Percentiles rank a stretch among this genome's conserved stretches.
Evolutionary conservation across 2,329 filamentous ascomycete genomes (phyloP).

Genomic region (Ascochyta clinopodiicola): DNA sequence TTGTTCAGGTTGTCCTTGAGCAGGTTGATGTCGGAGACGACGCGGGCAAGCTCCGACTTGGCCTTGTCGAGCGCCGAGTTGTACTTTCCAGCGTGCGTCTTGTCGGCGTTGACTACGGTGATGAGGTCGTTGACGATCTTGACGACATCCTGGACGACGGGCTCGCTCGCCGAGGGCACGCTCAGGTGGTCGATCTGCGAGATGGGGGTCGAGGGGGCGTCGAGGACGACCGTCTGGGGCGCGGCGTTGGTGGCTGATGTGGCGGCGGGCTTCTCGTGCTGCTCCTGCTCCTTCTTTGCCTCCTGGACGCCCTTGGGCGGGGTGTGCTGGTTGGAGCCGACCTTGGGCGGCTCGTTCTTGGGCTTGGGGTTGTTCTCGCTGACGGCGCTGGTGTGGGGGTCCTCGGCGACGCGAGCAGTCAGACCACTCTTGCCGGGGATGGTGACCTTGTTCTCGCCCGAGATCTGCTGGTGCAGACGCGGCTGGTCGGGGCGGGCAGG

Average conservation of each 20-base stretch:
- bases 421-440: slow-evolving; percentile 87
- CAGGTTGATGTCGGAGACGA: slow-evolving; percentile 77
- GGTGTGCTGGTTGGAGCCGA: slow-evolving; percentile 26
- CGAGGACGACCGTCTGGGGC: slow-evolving; percentile 12
- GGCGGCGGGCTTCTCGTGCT: slow-evolving; percentile 37
- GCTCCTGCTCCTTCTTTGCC: slow-evolving; percentile 37
- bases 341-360: slow-evolving; percentile 31
- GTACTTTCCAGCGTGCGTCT: slow-evolving; percentile 74
- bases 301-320: slow-evolving; percentile 36
- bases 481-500: slow-evolving; percentile 53
- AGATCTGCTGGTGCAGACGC: slow-evolving; percentile 55
- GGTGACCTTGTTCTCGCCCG: slow-evolving; percentile 72
- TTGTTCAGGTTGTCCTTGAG: slow-evolving; percentile 74
- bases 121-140: slow-evolving; percentile 97
- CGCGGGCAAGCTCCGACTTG: slow-evolving; percentile 79
- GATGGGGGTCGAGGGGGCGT: slow-evolving; percentile 30
- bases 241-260: slow-evolving; percentile 28
- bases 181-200: slow-evolving; percentile 78
- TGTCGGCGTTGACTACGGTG: slow-evolving; percentile 87
- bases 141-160: slow-evolving; percentile 89
- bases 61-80: slow-evolving; percentile 80
- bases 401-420: slow-evolving; percentile 77
- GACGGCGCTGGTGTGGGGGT: slow-evolving; percentile 68
- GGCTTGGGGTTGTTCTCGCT: slow-evolving; percentile 52
- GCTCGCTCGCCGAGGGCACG: slow-evolving; percentile 78